phyloP scores from a whole-genome alignment of 2,329 filamentous ascomycete species.

The Paraphaeosphaeria sporulosa region DNA sequence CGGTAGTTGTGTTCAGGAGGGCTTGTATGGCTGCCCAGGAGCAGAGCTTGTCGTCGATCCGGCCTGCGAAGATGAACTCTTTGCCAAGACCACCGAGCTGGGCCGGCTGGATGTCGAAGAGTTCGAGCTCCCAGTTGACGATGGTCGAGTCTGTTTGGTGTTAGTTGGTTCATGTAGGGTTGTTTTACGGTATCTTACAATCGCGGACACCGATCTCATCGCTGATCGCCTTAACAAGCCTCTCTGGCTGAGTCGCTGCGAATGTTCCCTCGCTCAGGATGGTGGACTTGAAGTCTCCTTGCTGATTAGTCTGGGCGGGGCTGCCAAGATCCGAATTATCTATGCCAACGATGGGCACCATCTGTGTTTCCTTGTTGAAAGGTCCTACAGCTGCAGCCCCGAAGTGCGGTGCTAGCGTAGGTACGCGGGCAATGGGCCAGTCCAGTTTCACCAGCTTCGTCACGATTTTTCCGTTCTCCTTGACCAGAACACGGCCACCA shows the following conservation, averaged over 20 bases:
- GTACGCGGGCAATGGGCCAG: slow-evolving; percentile 90
- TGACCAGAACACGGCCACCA: slow-evolving; percentile 86
- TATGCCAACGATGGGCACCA: slow-evolving; percentile 91
- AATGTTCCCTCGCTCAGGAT: slow-evolving; percentile 74
- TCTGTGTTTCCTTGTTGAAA: slow-evolving; percentile 89
- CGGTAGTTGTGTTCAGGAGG: slow-evolving; percentile 69
- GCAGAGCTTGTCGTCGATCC: slow-evolving; percentile 98
- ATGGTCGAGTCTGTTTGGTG: slow-evolving; percentile 67
- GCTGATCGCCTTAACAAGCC: slow-evolving; percentile 83
- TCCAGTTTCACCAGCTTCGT: slow-evolving; percentile 87
- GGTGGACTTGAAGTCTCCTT: slow-evolving; percentile 49
- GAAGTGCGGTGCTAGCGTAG: slow-evolving; percentile 93
- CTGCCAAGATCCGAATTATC: slow-evolving; percentile 70
- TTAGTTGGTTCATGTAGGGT: slow-evolving; percentile 15
- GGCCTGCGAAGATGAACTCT: slow-evolving; percentile 93
- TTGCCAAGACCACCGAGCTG: slow-evolving; percentile 83
- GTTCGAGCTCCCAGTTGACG: slow-evolving; percentile 95
- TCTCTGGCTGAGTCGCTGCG: slow-evolving; percentile 81
- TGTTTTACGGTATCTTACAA: slow-evolving; percentile 45
- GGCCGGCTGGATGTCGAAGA: slow-evolving; percentile 89
- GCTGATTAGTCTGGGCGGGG: slow-evolving; percentile 40
- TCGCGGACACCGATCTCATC: slow-evolving; percentile 77
- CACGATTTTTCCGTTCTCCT: slow-evolving; percentile 78
- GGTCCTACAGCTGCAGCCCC: slow-evolving; percentile 72
- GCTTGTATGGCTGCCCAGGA: slow-evolving; percentile 89